Evolutionary conservation across 495 filamentous ascomycete genomes (phyloP).

Genomic region (Xylaria acuta): DNA sequence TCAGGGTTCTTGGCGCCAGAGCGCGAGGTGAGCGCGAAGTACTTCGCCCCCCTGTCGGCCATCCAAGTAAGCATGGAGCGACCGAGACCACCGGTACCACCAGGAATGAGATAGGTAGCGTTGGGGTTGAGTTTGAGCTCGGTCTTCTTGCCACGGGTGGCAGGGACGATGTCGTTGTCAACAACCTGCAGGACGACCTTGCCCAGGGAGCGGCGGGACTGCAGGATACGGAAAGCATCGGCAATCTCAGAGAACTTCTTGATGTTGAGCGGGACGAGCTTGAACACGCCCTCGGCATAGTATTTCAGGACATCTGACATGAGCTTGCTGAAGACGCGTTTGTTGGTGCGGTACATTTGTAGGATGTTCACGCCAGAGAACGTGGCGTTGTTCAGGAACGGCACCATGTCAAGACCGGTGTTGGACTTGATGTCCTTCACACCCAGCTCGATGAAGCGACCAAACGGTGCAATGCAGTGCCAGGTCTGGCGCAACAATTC

Average conservation of each 20-base stretch:
- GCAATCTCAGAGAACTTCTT: slow-evolving; percentile 50
- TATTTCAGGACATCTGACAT: slow-evolving; percentile 34
- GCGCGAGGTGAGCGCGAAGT: slow-evolving; percentile 60
- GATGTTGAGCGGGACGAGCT: slow-evolving; percentile 44
- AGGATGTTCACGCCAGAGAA: slow-evolving; percentile 53
- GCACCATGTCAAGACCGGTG: slow-evolving; percentile 43
- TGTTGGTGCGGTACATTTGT: slow-evolving; percentile 39
- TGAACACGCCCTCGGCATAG: slow-evolving; percentile 34
- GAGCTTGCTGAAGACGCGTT: slow-evolving; percentile 32
- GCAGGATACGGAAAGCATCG: slow-evolving; percentile 58
- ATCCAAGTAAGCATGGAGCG: slow-evolving; percentile 59
- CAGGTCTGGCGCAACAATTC: slow-evolving; percentile 41
- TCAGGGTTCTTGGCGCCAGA: slow-evolving; percentile 45
- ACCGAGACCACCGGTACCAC: slow-evolving; percentile 64
- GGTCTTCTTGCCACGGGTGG: slow-evolving; percentile 33
- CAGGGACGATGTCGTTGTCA: slow-evolving; percentile 40
- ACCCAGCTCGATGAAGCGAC: slow-evolving; percentile 65
- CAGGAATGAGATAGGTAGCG: slow-evolving; percentile 59
- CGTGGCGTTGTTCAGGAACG: slow-evolving; percentile 41
- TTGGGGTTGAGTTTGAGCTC: slow-evolving; percentile 40
- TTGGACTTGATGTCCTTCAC: slow-evolving; percentile 56
- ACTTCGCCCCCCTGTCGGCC: slow-evolving; percentile 54
- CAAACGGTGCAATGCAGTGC: slow-evolving; percentile 58
- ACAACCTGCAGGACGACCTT: slow-evolving; percentile 55
- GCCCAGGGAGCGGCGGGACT: slow-evolving; percentile 56